Evolutionary conservation across 805 yeast genomes (phyloP), one percentile per base, ranked within the genome.

Genomic region (Lipomyces sp.): DNA sequence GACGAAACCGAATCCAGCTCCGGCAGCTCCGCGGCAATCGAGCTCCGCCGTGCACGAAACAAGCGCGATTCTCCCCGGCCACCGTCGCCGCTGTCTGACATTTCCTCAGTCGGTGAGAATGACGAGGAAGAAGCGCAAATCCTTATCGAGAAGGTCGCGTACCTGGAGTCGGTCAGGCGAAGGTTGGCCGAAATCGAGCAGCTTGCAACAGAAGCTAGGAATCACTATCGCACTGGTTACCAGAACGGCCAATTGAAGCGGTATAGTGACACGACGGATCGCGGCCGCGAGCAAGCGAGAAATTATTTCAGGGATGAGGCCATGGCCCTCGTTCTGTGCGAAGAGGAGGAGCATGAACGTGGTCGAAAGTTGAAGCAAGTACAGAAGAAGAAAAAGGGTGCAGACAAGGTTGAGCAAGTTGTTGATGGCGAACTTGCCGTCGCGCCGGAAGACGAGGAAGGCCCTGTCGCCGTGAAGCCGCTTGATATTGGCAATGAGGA

Each of bases 221-320:
- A 37, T 11, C 64, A 62, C 13, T 53, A 39, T 30, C 59, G 63
- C 4, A 24, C 57, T 15, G 50, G 34, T 37, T 68, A 34, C 45
- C 69, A 63, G 57, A 18, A 8, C 34, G 51, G 45, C 29, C 66
- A 59, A 45, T 45, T 53, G 13, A 58, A 55, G 32, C 64, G 59
- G 18, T 54, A 59, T 34, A 53, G 57, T 8, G 13, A 5, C 2
- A 64, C 66, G 24, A 57, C 69, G 3, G 5, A 18, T 30, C 66
- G 64, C 18, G 71, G 70, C 2, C 70, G 70, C 39, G 60, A 56
- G 5, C 71, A 68, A 50, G 71, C 70, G 3, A 33, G 37, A 5
- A 45, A 54, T 42, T 62, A 54, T 37, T 69, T 69, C 45, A 69
- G 57, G 32, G 69, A 66, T 51, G 69, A 65, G 42, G 72, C 72